Conservation (phyloP, 2,329 filamentous ascomycete genomes). For the Neonectria coccinea region DNA sequence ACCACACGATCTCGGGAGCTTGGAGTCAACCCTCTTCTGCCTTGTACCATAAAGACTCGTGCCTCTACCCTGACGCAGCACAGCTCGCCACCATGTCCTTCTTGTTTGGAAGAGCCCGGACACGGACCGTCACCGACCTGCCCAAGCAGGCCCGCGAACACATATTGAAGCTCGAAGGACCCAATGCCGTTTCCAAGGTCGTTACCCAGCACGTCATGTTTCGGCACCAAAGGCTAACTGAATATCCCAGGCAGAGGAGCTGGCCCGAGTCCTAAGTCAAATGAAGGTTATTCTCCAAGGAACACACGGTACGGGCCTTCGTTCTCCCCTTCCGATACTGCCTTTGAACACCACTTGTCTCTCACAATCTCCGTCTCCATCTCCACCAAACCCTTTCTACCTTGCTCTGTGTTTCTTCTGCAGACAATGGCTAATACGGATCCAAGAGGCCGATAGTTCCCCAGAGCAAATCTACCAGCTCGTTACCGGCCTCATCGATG, state of each 20-base stretch:
- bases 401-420: constrained; percentile 1
- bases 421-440: constrained; percentile 29
- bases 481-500: constrained; percentile 85
- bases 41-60: not conserved
- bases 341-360: not conserved
- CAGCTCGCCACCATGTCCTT: constrained; percentile 60
- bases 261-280: constrained; percentile 85
- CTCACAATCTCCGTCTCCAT: not conserved
- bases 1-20: not conserved
- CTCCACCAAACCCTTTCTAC: not conserved
- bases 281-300: constrained; percentile 96
- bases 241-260: constrained; percentile 78
- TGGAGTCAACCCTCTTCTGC: not conserved
- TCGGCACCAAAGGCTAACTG: constrained; percentile 10
- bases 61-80: constrained; percentile 1
- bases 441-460: constrained; percentile 82
- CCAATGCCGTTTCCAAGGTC: constrained; percentile 62
- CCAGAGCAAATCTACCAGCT: constrained; percentile 91
- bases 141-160: constrained; percentile 68
- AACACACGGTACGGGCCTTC: constrained; percentile 77
- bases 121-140: constrained; percentile 64
- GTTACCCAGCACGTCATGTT: constrained; percentile 10
- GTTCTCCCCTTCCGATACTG: not conserved
- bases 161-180: constrained; percentile 64
- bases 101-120: constrained; percentile 65